Evolutionary conservation across 805 yeast genomes (phyloP).

Genomic region (Starmerella tilneyi): DNA sequence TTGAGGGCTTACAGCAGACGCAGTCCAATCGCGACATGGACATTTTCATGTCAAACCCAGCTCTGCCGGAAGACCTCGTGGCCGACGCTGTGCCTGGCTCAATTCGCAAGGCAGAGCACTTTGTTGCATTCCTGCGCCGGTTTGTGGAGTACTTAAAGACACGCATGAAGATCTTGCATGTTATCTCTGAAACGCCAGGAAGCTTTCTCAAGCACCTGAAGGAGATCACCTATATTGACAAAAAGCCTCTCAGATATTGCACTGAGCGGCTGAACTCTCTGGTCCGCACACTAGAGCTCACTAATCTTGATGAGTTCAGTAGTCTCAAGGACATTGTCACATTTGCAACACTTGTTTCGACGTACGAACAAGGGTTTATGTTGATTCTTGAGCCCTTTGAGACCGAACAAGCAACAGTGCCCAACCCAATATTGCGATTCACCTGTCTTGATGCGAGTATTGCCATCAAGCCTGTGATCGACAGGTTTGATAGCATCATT

Average conservation of each 20-base stretch:
- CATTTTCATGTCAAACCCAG: conserved; percentile 75
- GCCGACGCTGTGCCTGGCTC: conserved; percentile 96
- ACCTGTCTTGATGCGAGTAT: conserved; percentile 96
- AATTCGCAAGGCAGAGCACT: conserved; percentile 93
- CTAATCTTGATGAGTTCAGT: conserved; percentile 80
- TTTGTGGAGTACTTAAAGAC: conserved; percentile 91
- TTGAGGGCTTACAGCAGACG: conserved; percentile 67
- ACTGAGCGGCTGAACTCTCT: conserved; percentile 81
- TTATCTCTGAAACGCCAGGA: conserved; percentile 93
- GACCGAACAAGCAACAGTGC: conserved; percentile 88
- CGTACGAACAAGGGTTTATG: conserved; percentile 88
- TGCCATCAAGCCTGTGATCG: conserved; percentile 95
- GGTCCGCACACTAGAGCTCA: conserved; percentile 78
- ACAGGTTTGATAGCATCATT: conserved; percentile 79
- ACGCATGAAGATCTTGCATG: conserved; percentile 94
- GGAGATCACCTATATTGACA: conserved; percentile 83
- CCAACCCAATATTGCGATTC: conserved; percentile 87
- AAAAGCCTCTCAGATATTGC: conserved; percentile 84
- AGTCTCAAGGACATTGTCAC: conserved; percentile 94
- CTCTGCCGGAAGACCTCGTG: conserved; percentile 69
- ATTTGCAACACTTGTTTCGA: conserved; percentile 89
- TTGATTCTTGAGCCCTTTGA: conserved; percentile 92
- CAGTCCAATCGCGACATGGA: conserved; percentile 57
- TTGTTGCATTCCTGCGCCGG: conserved; percentile 82
- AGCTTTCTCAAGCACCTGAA: conserved; percentile 88